Base-by-base conservation (phyloP, 257 asterid species). In the Nicotiana noctiflora region DNA sequence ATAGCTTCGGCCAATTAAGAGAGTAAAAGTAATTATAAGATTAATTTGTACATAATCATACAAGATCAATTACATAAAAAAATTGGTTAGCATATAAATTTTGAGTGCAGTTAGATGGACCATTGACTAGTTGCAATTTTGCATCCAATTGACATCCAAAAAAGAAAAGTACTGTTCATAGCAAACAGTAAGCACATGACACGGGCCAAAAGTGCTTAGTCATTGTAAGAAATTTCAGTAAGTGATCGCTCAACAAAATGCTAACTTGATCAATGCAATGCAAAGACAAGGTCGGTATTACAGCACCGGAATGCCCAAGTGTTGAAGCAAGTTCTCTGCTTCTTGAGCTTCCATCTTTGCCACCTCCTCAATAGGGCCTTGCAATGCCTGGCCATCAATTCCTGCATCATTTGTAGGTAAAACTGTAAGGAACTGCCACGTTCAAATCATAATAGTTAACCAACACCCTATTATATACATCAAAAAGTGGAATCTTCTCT, bases 311-410 rank as follows among this genome's bases (percentile, higher is more conserved):
- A 93, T 91, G 81, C 91, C 92, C 81, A 93, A 77, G 66, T 90
- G 91, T 80, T 85, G 62, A 66, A 92, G 97, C 93, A 93, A 83
- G 74, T 84, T 84, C 84, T 88, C 90, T 5, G 97, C 97, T 81
- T 89, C 93, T 85, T 87, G 91, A 85, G 97, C 90, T 88, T 93
- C 95, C 63, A 86, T 78, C 80, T 89, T 86, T 5, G 97, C 97
- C 79, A 91, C 97, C 83, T 91, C 91, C 88, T 93, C 91, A 80
- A 93, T 90, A 11, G 97, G 97, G 18, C 92, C 97, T 19, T 84
- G 89, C 79, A 89, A 52, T 68, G 88, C 85, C 80, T 86, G 84
- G 52, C 84, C 90, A 65, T 83, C 86, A 31, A 79, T 67, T 55
- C 87, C 93, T 89, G 81, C 87, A 84, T 66, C 70, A 6, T 11